Conservation (phyloP, 139 green algal species). For the Gonium pectorale region DNA sequence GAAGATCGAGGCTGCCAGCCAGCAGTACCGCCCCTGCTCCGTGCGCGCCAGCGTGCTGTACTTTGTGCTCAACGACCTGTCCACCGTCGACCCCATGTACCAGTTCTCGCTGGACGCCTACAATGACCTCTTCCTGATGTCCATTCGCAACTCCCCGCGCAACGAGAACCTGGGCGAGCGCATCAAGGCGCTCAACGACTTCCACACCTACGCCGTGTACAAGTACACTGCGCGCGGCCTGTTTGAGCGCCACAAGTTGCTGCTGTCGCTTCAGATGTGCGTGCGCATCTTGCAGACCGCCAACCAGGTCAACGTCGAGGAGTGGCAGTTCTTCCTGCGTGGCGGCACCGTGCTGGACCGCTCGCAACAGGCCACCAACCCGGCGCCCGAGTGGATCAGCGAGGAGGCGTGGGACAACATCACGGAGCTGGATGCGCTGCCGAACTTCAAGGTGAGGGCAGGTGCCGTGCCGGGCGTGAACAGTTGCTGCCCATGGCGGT, state of each 20-base stretch:
- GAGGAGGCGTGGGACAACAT: conserved; percentile 88
- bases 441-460: conserved; percentile 80
- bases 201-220: conserved; percentile 91
- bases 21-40: conserved; percentile 77
- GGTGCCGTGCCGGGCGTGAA: no score
- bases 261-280: conserved; percentile 91
- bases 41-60: conserved; percentile 81
- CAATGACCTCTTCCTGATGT: conserved; percentile 83
- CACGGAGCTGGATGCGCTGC: conserved; percentile 79
- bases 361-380: conserved; percentile 74
- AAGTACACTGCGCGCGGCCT: conserved; percentile 86
- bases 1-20: conserved; percentile 79
- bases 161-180: conserved; percentile 73
- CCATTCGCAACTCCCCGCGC: conserved; percentile 65
- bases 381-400: conserved; percentile 76
- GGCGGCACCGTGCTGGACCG: conserved; percentile 82
- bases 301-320: conserved; percentile 79
- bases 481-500: no score
- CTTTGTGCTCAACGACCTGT: conserved; percentile 88
- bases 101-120: conserved; percentile 93
- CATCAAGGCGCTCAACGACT: conserved; percentile 88
- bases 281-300: conserved; percentile 73
- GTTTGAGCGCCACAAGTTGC: conserved; percentile 92
- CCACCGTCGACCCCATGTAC: conserved; percentile 89
- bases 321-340: conserved; percentile 89